These are phyloP conservation scores for Calcarisporium arbuscula DNA, from an alignment of 2,329 filamentous ascomycete species.

Conservation along the genomic window DNA sequence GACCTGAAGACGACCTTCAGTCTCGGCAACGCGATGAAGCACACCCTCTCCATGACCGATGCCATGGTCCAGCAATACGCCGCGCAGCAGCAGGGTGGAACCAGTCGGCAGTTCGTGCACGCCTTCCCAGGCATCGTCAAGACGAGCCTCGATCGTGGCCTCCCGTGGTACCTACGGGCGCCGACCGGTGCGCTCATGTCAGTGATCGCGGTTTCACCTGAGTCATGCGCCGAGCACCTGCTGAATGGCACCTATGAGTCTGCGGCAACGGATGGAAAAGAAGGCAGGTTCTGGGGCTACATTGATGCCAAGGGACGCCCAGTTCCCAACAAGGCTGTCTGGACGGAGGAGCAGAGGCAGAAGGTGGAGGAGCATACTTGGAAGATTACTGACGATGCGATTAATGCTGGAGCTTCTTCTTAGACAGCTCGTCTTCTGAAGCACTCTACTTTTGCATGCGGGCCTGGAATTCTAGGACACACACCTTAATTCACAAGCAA, in stretches of 20 bases:
- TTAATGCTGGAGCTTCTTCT: conserved; percentile 2
- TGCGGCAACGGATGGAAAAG: conserved; percentile 8
- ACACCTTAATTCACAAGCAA: too few species aligned
- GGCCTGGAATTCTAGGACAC: too few species aligned
- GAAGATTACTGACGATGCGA: conserved; percentile 18
- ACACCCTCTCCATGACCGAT: conserved; percentile 33
- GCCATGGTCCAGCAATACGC: conserved; percentile 29
- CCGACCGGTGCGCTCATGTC: conserved; percentile 6
- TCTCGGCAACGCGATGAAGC: conserved; percentile 24
- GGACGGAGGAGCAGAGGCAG: conserved; percentile 19
- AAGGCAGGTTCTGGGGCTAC: conserved; percentile 18
- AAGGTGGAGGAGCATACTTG: conserved; percentile 25
- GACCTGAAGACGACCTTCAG: conserved; percentile 29
- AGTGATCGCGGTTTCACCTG: conserved; percentile 18
- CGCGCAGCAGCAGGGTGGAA: conserved; percentile 14
- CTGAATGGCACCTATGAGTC: conserved; percentile 15
- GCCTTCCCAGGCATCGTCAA: conserved; percentile 32
- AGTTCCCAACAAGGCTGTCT: conserved; percentile 19
- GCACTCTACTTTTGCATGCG: too few species aligned
- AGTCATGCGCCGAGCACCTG: conserved; percentile 21
- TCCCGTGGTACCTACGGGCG: conserved; percentile 25
- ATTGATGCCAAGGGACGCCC: conserved; percentile 22
- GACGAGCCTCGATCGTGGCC: conserved; percentile 19
- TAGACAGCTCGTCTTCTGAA: too few species aligned
- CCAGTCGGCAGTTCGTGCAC: conserved; percentile 29